Base-by-base conservation (phyloP, 2,329 filamentous ascomycete species). In the Botrytis tulipae region DNA sequence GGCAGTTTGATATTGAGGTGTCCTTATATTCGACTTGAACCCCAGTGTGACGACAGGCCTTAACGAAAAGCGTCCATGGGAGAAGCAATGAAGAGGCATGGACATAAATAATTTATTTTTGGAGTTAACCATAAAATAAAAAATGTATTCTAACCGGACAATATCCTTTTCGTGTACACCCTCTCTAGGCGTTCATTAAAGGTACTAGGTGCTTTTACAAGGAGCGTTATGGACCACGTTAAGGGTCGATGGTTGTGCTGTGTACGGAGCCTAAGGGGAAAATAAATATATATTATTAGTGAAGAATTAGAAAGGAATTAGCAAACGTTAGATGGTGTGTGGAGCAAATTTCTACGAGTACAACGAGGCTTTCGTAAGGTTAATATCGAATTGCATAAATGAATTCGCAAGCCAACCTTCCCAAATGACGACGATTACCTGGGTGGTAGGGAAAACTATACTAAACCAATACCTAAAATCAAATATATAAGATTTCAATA, bases 1-100 rank as follows among this genome's bases (percentile, higher is more conserved):
- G 35, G 60, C 71, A 61, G 76, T 77, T 75, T 77, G 76, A 76
- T 75, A 76, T 75, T 77, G 79, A 82, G 79, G 79, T 82, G 81
- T 78, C 80, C 79, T 80, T 65, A 71, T 60, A 74, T 73, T 77
- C 40, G 74, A 70, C 73, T 76, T 80, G 76, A 78, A 77, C 76
- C 79, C 76, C 74, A 77, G 74, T 71, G 75, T 70, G 69, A 75
- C 57, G 40, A 73, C 76, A 76, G 76, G 77, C 75, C 71, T 78
- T 79, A 80, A 80, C 76, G 78, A 78, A 62, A 62, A 40, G 75
- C 75, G 74, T 74, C 76, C 76, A 73, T 76, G 72, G 71, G 76
- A 74, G 75, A 76, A 40, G 67, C 63, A 78, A 73, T 76, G 78
- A 71, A 80, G 73, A 78, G 74, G 70, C 73, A 77, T 76, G 74